Conservation (phyloP, 192 early-diverging fungal species). For the Backusella morwellensis region DNA sequence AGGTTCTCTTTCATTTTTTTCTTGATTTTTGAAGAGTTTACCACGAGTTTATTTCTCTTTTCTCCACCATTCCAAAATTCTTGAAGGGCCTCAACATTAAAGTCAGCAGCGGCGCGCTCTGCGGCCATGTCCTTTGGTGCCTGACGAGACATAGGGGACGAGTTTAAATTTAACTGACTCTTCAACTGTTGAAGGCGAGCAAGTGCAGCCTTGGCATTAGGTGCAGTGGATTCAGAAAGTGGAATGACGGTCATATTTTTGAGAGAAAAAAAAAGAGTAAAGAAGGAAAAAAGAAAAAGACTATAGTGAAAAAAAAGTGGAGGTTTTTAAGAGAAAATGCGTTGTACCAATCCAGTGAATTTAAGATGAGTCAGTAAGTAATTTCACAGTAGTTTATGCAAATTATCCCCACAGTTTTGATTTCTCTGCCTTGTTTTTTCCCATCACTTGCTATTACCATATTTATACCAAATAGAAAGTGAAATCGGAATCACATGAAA, state of each 20-base stretch:
- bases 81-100: conserved; percentile 49
- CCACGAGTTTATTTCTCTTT: conserved; percentile 43
- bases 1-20: background rate
- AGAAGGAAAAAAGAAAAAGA: background rate
- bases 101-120: conserved; percentile 52
- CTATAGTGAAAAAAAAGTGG: background rate
- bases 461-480: background rate
- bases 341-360: background rate
- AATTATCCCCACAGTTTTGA: background rate
- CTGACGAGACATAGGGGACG: conserved; percentile 21
- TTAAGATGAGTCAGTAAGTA: background rate
- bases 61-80: conserved; percentile 42
- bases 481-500: conserved; percentile 11
- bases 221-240: conserved; percentile 14
- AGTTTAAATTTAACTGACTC: conserved; percentile 17
- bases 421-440: background rate
- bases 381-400: background rate
- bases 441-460: background rate
- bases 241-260: background rate
- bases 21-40: conserved; percentile 16
- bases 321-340: background rate
- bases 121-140: conserved; percentile 43
- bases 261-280: background rate
- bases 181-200: conserved; percentile 23
- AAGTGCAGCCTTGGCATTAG: conserved; percentile 16